Evolutionary conservation across 169 alveolate species (phyloP).

Genomic region (Besnoitia besnoiti): DNA sequence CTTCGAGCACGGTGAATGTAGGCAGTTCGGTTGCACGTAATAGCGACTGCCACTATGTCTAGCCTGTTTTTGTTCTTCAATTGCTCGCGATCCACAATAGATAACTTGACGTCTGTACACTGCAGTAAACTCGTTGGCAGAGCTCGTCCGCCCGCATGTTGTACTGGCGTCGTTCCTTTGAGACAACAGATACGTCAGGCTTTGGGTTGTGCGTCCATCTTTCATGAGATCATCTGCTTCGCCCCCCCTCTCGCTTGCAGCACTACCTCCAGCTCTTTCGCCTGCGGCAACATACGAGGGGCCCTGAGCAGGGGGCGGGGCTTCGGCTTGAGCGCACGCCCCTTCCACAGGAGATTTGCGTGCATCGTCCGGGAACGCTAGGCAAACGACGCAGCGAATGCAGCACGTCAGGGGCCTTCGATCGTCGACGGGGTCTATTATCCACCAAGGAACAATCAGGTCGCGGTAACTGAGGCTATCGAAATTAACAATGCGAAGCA

Average conservation of each 20-base stretch:
- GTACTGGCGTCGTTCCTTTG: neutral
- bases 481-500: neutral
- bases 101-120: neutral
- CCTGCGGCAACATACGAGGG: no score
- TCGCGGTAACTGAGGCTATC: conserved; percentile 14
- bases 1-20: neutral
- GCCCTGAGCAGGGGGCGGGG: no score
- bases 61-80: neutral
- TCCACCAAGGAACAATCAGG: neutral
- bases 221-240: no score
- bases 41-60: neutral
- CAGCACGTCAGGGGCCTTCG: neutral
- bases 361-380: no score
- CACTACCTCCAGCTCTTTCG: no score
- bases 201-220: neutral
- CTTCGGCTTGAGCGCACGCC: no score
- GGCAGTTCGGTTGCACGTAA: neutral
- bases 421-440: neutral
- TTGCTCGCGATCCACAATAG: neutral
- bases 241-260: no score
- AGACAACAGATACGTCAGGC: neutral
- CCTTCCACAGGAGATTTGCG: no score
- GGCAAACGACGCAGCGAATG: neutral
- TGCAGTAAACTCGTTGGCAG: neutral
- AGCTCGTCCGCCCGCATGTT: neutral